These are phyloP conservation scores for Paracoccidioides brasiliensis DNA, from an alignment of 2,329 filamentous ascomycete species.

Conservation along the genomic window DNA sequence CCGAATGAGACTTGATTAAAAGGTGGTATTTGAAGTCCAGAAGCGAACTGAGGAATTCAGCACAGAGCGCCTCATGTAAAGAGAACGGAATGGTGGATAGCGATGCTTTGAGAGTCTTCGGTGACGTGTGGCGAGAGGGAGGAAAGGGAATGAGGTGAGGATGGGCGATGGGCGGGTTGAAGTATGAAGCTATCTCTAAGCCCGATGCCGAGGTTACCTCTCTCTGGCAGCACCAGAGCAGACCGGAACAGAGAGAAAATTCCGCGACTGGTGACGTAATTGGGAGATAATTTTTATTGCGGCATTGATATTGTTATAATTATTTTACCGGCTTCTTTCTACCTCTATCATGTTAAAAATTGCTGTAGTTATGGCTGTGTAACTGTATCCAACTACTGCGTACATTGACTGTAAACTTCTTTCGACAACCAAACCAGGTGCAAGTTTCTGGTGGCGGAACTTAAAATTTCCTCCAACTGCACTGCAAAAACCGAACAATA, in stretches of 20 bases:
- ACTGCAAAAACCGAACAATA: too few relatives aligned
- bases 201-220: slow-evolving; percentile 7
- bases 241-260: not conserved
- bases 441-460: too few relatives aligned
- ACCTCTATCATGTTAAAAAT: not conserved
- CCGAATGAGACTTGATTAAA: too few relatives aligned
- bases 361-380: not conserved
- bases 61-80: not conserved
- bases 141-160: not conserved
- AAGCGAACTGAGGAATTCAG: too few relatives aligned
- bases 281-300: too few relatives aligned
- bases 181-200: slow-evolving; percentile 12
- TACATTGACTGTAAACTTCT: too few relatives aligned
- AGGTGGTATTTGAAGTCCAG: too few relatives aligned
- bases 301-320: not conserved
- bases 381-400: too few relatives aligned
- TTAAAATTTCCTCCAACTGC: too few relatives aligned
- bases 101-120: not conserved
- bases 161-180: not conserved
- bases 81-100: not conserved
- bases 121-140: not conserved
- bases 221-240: not conserved
- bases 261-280: too few relatives aligned
- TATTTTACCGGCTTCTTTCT: not conserved
- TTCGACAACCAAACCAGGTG: too few relatives aligned